Conservation (phyloP, 768 basidiomycete genomes). For the Crucibulum laeve region DNA sequence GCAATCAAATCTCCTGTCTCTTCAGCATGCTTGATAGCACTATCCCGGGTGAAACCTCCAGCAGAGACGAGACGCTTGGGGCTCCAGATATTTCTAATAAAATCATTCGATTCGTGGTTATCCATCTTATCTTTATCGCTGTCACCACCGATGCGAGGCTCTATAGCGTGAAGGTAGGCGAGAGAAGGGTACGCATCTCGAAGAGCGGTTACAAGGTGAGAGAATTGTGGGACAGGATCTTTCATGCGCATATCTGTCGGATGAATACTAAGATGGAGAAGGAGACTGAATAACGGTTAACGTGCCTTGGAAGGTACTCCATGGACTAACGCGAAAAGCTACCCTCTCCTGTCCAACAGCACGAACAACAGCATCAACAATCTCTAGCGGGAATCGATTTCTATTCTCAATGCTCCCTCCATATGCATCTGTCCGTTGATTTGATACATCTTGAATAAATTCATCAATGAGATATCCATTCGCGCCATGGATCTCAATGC, state of each 20-base stretch:
- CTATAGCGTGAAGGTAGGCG: slow-evolving; percentile 41
- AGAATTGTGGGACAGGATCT: slow-evolving; percentile 42
- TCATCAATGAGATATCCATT: slow-evolving; percentile 38
- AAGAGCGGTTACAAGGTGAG: slow-evolving; percentile 33
- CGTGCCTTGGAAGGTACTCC: slow-evolving; percentile 28
- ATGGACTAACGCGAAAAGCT: slow-evolving; percentile 46
- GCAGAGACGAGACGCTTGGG: slow-evolving; percentile 25
- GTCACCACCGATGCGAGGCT: slow-evolving; percentile 20
- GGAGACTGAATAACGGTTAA: background rate
- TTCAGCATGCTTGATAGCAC: slow-evolving; percentile 24
- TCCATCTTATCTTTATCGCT: background rate
- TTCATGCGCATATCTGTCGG: slow-evolving; percentile 34
- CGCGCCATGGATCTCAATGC: slow-evolving; percentile 38
- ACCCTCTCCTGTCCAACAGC: slow-evolving; percentile 35
- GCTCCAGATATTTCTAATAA: slow-evolving; percentile 25
- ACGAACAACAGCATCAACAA: slow-evolving; percentile 30
- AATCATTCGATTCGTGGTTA: slow-evolving; percentile 16
- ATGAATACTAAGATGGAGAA: background rate
- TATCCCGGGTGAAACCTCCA: slow-evolving; percentile 26
- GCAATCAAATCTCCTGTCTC: slow-evolving; percentile 19
- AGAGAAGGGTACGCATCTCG: slow-evolving; percentile 24
- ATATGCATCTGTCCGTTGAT: slow-evolving; percentile 48
- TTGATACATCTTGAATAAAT: slow-evolving; percentile 38
- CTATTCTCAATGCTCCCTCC: slow-evolving; percentile 52
- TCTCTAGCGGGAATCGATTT: slow-evolving; percentile 41